phyloP scores from a whole-genome alignment of 169 alveolate species.

The Cryptosporidium bovis region DNA sequence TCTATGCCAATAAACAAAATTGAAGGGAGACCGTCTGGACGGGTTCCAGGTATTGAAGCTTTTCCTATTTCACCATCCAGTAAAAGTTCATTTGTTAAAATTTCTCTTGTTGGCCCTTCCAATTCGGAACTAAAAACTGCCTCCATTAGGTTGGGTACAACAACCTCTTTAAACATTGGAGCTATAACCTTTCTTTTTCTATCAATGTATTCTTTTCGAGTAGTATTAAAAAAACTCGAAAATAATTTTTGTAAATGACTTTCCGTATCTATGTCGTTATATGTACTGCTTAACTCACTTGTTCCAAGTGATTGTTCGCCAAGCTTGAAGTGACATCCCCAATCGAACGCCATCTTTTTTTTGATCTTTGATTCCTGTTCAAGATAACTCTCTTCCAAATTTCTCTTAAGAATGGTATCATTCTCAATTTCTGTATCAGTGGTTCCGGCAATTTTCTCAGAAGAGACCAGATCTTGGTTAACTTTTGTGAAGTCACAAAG shows the following conservation, averaged over 20 bases:
- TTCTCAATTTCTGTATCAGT: too few species aligned
- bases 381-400: too few species aligned
- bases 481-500: too few species aligned
- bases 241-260: constrained; percentile 8
- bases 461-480: too few species aligned
- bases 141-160: constrained; percentile 21
- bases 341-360: background rate
- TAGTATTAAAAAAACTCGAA: constrained; percentile 17
- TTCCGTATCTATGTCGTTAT: background rate
- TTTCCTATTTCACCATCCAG: constrained; percentile 33
- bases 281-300: background rate
- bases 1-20: constrained; percentile 52
- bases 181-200: background rate
- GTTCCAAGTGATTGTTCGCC: background rate
- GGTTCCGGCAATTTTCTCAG: too few species aligned
- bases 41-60: constrained; percentile 30
- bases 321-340: background rate
- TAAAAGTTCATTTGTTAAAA: constrained; percentile 45
- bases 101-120: constrained; percentile 56
- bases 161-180: constrained; percentile 27
- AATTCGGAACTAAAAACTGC: constrained; percentile 23
- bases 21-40: constrained; percentile 73
- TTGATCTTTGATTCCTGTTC: too few species aligned
- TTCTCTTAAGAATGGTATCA: too few species aligned
- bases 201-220: background rate